Evolutionary conservation across 2,329 filamentous ascomycete genomes (phyloP).

Genomic region (Talaromyces amestolkiae): DNA sequence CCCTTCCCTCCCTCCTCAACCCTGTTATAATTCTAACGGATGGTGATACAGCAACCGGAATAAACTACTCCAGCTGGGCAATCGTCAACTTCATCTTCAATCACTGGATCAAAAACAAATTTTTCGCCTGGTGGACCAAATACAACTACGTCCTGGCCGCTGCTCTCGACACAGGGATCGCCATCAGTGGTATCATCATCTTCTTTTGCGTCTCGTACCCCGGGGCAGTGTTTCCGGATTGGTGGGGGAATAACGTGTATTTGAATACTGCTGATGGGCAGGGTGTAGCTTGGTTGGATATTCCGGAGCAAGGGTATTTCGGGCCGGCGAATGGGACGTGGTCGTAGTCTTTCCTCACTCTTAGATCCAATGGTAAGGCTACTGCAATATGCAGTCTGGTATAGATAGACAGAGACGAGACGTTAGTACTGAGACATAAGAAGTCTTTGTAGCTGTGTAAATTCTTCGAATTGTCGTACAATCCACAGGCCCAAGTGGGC

Average conservation of each 20-base stretch:
- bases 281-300: constrained; percentile 28
- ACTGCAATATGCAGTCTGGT: background rate
- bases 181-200: constrained; percentile 35
- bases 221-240: constrained; percentile 30
- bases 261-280: constrained; percentile 33
- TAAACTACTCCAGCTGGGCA: constrained; percentile 38
- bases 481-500: no score
- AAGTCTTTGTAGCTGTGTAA: no score
- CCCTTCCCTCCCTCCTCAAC: background rate
- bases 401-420: background rate
- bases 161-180: constrained; percentile 39
- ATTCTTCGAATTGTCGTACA: no score
- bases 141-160: constrained; percentile 46
- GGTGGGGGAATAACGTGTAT: constrained; percentile 37
- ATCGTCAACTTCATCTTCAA: constrained; percentile 69
- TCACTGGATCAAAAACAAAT: constrained; percentile 66
- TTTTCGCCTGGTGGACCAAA: constrained; percentile 48
- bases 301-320: constrained; percentile 32
- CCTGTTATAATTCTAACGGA: background rate
- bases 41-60: constrained; percentile 29
- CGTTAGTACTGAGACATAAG: background rate
- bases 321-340: constrained; percentile 33
- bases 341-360: constrained; percentile 11
- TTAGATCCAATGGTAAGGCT: background rate
- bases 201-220: constrained; percentile 37